A percentile compares a stretch with the other conserved stretches of the same genome.
Evolutionary conservation across 2,329 filamentous ascomycete genomes (phyloP).

Genomic region (Fusarium sp.): DNA sequence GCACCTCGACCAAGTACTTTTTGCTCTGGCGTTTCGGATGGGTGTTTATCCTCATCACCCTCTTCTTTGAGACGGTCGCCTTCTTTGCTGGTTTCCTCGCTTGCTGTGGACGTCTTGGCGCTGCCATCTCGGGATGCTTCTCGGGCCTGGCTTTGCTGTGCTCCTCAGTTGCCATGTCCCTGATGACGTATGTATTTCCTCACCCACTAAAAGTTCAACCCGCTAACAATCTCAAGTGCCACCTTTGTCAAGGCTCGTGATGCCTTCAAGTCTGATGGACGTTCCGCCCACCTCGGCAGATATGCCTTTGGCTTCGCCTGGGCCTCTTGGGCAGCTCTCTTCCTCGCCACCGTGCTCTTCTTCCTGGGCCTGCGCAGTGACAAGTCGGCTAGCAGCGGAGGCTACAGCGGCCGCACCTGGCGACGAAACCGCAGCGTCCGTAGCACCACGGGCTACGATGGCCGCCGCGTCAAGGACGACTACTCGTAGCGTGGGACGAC

Average conservation of each 20-base stretch:
- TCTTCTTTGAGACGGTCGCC: constrained; percentile 80
- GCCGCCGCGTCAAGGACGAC: constrained; percentile 76
- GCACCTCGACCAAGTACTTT: constrained; percentile 74
- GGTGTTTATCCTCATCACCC: constrained; percentile 86
- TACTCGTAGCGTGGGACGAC: constrained; percentile 62
- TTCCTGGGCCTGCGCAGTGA: constrained; percentile 69
- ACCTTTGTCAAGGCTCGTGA: constrained; percentile 78
- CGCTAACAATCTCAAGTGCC: constrained; percentile 51
- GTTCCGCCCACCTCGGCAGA: constrained; percentile 70
- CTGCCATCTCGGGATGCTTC: constrained; percentile 72
- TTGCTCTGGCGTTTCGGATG: constrained; percentile 93
- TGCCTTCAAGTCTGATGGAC: constrained; percentile 68
- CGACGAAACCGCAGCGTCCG: constrained; percentile 50
- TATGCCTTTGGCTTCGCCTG: constrained; percentile 84
- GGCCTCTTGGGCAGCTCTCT: constrained; percentile 74
- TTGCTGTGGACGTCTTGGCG: constrained; percentile 77
- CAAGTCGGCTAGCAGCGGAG: constrained; percentile 49
- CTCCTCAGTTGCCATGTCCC: constrained; percentile 72
- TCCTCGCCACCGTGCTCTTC: constrained; percentile 76
- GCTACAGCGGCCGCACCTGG: constrained; percentile 49
- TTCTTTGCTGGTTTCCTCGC: constrained; percentile 77
- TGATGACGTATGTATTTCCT: constrained; percentile 76
- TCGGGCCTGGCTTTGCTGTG: constrained; percentile 74
- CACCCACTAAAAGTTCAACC: constrained; percentile 9
- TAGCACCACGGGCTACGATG: constrained; percentile 53